These are phyloP conservation scores for Jimgerdemannia flammicorona DNA, from an alignment of 192 early-diverging fungal genomes.

Conservation along the genomic window DNA sequence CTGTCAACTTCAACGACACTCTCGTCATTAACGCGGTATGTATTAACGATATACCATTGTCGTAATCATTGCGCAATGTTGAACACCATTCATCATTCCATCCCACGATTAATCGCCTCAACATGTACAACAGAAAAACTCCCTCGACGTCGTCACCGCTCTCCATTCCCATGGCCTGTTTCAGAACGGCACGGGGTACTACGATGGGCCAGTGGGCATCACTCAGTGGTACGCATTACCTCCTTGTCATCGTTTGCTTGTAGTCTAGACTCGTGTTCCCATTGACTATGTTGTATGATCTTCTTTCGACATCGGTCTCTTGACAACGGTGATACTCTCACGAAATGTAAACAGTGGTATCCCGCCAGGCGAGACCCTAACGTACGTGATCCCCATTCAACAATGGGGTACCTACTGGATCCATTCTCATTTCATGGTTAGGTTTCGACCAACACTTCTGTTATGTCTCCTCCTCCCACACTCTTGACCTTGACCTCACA, in stretches of 20 bases:
- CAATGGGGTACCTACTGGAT: constrained; percentile 88
- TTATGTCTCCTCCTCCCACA: no score
- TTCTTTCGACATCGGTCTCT: no score
- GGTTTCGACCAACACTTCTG: not conserved
- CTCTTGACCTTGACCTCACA: no score
- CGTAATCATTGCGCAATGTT: not conserved
- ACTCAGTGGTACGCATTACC: constrained; percentile 57
- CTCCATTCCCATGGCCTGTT: constrained; percentile 80
- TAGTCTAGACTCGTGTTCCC: not conserved
- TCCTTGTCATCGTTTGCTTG: not conserved
- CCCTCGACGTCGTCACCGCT: constrained; percentile 54
- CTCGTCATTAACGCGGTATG: constrained; percentile 42
- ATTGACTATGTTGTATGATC: not conserved
- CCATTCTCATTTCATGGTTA: constrained; percentile 61
- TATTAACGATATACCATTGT: not conserved
- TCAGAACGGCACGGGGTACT: constrained; percentile 67
- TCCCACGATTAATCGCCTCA: constrained; percentile 8
- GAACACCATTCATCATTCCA: constrained; percentile 10
- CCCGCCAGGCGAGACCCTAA: constrained; percentile 58
- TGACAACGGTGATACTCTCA: not conserved
- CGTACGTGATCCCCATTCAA: constrained; percentile 60
- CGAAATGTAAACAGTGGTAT: constrained; percentile 41
- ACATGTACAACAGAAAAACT: constrained; percentile 34
- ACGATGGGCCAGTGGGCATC: constrained; percentile 68
- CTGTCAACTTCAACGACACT: constrained; percentile 41